Conservation (phyloP, 108 stramenopile genomes). For the Mediolabrus comicus region DNA sequence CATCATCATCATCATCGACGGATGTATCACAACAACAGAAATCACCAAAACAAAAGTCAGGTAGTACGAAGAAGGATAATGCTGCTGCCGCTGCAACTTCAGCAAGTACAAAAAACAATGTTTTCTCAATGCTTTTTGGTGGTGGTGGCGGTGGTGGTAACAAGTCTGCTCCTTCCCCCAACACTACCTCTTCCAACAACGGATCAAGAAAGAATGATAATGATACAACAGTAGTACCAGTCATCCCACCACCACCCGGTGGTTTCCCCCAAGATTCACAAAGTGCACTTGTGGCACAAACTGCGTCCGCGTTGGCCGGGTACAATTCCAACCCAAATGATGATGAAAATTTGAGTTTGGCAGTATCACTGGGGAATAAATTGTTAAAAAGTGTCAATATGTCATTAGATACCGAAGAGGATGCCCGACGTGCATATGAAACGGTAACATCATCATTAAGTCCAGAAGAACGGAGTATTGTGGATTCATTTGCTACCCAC, state of each 20-base stretch:
- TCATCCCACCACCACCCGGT: background rate
- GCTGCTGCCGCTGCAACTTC: background rate
- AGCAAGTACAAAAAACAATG: slow-evolving; percentile 4
- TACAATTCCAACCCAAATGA: background rate
- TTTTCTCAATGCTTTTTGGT: slow-evolving; percentile 30
- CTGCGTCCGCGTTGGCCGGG: background rate
- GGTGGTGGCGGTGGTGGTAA: background rate
- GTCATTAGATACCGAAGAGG: background rate
- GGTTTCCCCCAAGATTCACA: background rate
- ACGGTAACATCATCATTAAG: background rate
- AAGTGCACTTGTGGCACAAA: background rate
- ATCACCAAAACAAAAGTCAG: too few relatives aligned
- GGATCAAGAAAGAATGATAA: background rate
- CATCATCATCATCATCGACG: background rate
- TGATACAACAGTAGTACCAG: background rate
- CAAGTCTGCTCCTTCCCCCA: background rate
- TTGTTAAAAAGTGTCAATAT: background rate
- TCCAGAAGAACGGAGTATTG: background rate
- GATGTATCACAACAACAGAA: background rate
- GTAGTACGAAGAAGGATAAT: background rate
- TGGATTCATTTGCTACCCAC: background rate
- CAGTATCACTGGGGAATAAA: background rate
- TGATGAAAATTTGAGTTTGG: background rate
- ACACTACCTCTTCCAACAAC: background rate
- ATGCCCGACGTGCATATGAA: background rate